Evolutionary conservation across 2,329 filamentous ascomycete species (phyloP).

Genomic region (Biscogniauxia mediterranea): DNA sequence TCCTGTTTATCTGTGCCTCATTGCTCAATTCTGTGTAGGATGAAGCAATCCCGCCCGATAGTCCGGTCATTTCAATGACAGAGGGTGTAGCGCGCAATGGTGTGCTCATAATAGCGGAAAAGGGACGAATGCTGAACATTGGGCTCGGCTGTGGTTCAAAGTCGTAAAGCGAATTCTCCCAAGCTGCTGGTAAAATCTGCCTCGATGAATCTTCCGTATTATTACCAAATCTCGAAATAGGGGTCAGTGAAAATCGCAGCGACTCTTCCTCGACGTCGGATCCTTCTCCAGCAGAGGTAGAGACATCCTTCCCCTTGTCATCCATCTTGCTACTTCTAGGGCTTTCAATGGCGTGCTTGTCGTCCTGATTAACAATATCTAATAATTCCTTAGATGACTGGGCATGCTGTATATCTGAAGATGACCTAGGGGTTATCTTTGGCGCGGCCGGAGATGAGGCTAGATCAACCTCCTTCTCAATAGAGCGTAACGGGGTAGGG

Average conservation of each 20-base stretch:
- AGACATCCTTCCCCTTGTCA: background rate
- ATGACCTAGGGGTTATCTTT: background rate
- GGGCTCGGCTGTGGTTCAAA: background rate
- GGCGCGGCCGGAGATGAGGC: background rate
- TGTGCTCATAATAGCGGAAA: background rate
- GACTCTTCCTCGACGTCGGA: background rate
- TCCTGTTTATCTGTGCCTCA: background rate
- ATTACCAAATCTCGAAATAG: slow-evolving; percentile 4
- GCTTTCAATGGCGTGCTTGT: background rate
- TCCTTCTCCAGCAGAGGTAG: background rate
- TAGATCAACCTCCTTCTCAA: slow-evolving; percentile 7
- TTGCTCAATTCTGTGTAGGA: background rate
- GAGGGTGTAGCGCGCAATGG: background rate
- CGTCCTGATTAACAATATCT: background rate
- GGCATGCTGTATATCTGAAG: background rate
- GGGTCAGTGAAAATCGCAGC: background rate
- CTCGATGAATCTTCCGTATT: background rate
- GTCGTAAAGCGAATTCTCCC: background rate
- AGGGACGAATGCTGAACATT: background rate
- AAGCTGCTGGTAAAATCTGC: background rate
- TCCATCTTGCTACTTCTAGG: background rate
- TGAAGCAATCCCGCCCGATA: background rate
- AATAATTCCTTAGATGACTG: background rate
- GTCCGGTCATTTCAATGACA: background rate
- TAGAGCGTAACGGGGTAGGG: slow-evolving; percentile 6